Percentiles rank a stretch among this genome's conserved stretches.
Conservation (phyloP, 257 asterid genomes). For the Euphrasia confusa region DNA sequence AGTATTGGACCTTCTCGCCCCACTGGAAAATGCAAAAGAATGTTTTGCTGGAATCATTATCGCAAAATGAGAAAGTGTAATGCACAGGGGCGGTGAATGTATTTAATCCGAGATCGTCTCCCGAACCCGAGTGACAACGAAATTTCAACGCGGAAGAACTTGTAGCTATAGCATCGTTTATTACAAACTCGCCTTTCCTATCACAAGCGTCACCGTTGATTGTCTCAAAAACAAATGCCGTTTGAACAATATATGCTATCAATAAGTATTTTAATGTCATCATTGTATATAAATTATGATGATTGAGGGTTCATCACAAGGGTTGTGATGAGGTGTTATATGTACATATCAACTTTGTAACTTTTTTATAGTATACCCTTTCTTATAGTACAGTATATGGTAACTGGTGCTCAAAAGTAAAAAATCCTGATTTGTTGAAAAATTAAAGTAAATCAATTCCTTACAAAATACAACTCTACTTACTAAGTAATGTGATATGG, state of each 20-base stretch:
- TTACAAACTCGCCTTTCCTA: background rate
- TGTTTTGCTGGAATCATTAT: background rate
- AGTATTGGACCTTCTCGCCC: background rate
- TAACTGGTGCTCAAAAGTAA: too few species aligned
- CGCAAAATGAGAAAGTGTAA: constrained; percentile 3
- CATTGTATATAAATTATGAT: background rate
- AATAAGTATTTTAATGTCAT: background rate
- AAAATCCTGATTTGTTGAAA: too few species aligned
- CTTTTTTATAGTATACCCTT: too few species aligned
- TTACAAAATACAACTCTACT: too few species aligned
- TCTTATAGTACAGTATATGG: too few species aligned
- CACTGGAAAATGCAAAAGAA: background rate
- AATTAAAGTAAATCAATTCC: too few species aligned
- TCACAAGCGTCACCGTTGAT: background rate
- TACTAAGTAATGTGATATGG: too few species aligned
- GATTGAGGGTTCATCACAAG: background rate
- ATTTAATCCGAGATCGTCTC: background rate
- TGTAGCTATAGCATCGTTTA: background rate
- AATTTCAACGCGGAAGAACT: background rate
- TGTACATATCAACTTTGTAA: too few species aligned
- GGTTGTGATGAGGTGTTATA: background rate
- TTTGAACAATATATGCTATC: background rate
- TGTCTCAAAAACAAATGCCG: background rate
- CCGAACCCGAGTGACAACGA: background rate
- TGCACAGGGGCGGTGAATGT: background rate